Percentiles rank a stretch among this genome's conserved stretches.
These are phyloP conservation scores for Cutaneotrichosporon mucoides DNA, from an alignment of 1,284 basidiomycete genomes.

Conservation along the genomic window DNA sequence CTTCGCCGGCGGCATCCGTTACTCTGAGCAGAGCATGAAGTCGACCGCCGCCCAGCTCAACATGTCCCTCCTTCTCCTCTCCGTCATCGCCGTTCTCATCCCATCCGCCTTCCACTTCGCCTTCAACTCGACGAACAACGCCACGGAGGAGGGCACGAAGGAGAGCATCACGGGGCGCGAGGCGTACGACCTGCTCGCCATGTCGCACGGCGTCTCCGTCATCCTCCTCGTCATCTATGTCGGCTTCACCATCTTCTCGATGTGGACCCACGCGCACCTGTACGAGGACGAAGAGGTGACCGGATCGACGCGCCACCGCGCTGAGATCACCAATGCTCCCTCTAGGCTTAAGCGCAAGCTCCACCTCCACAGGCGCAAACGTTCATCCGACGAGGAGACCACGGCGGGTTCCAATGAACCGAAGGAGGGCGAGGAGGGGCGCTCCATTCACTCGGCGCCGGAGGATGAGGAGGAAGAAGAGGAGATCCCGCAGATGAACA, in stretches of 20 bases:
- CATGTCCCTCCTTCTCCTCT: constrained; percentile 52
- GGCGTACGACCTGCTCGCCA: constrained; percentile 57
- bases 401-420: not conserved
- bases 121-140: constrained; percentile 34
- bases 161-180: constrained; percentile 28
- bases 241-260: constrained; percentile 75
- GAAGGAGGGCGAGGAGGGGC: constrained; percentile 22
- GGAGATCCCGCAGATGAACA: constrained; percentile 50
- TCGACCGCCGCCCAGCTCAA: constrained; percentile 50
- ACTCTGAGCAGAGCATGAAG: constrained; percentile 48
- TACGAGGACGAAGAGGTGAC: constrained; percentile 52
- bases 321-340: not conserved
- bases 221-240: constrained; percentile 68
- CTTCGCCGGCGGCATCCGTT: constrained; percentile 48
- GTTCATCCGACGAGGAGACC: not conserved
- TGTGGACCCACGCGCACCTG: constrained; percentile 73
- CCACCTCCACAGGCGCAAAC: no score
- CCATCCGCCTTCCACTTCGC: constrained; percentile 53
- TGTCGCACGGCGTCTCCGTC: constrained; percentile 77
- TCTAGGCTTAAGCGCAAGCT: not conserved
- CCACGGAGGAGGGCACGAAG: constrained; percentile 7
- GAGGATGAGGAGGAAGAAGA: constrained; percentile 42
- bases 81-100: constrained; percentile 52
- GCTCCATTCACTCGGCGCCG: not conserved
- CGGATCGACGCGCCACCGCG: not conserved